Conservation (phyloP, 306 rosid species). For the Alnus glutinosa region DNA sequence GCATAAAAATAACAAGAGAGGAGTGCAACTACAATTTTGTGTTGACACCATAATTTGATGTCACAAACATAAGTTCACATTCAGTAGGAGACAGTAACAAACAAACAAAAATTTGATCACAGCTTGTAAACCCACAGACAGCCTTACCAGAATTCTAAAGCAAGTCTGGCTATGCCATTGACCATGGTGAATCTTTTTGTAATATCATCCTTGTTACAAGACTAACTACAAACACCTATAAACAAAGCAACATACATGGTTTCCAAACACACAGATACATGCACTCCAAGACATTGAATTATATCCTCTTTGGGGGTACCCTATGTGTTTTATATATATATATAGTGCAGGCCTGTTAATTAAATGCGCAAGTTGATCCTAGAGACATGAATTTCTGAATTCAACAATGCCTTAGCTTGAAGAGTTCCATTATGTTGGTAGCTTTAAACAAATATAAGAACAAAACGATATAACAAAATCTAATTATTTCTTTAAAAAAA, state of each 20-base stretch:
- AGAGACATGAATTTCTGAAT: background rate
- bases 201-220: background rate
- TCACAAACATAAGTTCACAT: too few species aligned
- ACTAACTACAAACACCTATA: background rate
- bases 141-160: background rate
- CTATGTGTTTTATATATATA: too few species aligned
- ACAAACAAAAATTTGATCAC: background rate
- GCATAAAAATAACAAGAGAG: background rate
- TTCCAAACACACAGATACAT: background rate
- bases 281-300: background rate
- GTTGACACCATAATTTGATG: too few species aligned
- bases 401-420: background rate
- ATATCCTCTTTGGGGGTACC: too few species aligned
- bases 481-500: conserved; percentile 8
- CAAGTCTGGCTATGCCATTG: background rate
- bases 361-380: background rate
- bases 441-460: conserved; percentile 22
- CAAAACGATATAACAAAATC: conserved; percentile 16
- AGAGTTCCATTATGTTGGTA: background rate
- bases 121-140: background rate
- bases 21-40: background rate
- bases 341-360: background rate
- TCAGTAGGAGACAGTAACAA: background rate
- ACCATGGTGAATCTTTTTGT: background rate
- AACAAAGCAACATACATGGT: background rate